phyloP scores from a whole-genome alignment of 163 green algal genomes.

The Scenedesmus sp. region DNA sequence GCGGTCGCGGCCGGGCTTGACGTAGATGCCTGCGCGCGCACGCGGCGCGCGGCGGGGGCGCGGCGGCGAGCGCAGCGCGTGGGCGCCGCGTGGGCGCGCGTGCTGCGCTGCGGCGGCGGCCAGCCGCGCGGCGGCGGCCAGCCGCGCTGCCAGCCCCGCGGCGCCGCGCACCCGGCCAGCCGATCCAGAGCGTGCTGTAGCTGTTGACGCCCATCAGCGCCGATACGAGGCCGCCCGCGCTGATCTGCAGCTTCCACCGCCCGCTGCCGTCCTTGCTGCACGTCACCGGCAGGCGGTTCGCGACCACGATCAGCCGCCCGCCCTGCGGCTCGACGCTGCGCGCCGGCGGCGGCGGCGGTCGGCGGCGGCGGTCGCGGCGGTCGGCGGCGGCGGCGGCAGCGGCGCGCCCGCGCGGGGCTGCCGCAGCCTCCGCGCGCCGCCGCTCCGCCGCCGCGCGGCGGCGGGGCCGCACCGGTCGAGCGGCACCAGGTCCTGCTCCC shows the following conservation, averaged over 20 bases:
- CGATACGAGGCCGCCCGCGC: conserved; percentile 92
- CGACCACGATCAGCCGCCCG: conserved; percentile 88
- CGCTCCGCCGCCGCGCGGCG: not conserved
- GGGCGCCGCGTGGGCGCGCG: no score
- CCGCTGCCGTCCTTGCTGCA: conserved; percentile 76
- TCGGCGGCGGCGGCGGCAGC: no score
- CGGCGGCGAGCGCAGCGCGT: not conserved
- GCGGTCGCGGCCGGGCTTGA: conserved; percentile 76
- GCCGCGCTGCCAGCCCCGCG: not conserved
- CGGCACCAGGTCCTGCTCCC: conserved; percentile 46
- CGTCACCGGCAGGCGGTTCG: conserved; percentile 95
- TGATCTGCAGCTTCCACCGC: conserved; percentile 90
- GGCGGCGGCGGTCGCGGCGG: no score
- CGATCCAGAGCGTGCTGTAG: conserved; percentile 94
- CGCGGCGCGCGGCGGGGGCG: no score
- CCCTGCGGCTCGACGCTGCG: conserved; percentile 19
- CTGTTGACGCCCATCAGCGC: conserved; percentile 94
- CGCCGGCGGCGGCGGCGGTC: not conserved
- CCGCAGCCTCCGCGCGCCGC: not conserved
- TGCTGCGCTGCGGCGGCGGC: not conserved
- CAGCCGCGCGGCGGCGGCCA: not conserved
- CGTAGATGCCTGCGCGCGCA: conserved; percentile 79
- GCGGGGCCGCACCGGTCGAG: conserved; percentile 38
- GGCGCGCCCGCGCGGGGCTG: not conserved
- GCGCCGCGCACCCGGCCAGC: conserved; percentile 84